A percentile compares a stretch with the other conserved stretches of the same genome.
phyloP scores from a whole-genome alignment of 2,329 filamentous ascomycete species.

The Lecanicillium sp. region DNA sequence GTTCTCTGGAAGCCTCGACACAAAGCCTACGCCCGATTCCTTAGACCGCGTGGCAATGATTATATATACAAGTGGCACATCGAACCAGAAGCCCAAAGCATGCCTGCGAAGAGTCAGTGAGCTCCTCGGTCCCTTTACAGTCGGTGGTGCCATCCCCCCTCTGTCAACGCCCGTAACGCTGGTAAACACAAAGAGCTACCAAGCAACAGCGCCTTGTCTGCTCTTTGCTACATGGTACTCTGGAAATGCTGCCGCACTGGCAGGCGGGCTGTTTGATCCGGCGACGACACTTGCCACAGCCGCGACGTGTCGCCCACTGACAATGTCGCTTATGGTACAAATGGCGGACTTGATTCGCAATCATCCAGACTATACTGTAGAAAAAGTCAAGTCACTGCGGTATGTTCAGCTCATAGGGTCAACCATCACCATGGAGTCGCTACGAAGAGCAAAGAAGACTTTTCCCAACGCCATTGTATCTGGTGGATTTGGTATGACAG shows the following conservation, averaged over 20 bases:
- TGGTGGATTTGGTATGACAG: background rate
- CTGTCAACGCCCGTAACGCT: background rate
- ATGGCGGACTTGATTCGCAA: conserved; percentile 1
- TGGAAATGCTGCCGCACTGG: conserved; percentile 1
- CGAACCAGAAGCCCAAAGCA: conserved; percentile 1
- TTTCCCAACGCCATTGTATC: background rate
- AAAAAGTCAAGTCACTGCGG: background rate
- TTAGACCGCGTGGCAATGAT: conserved; percentile 2
- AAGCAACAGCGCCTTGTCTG: background rate
- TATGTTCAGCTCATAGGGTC: background rate
- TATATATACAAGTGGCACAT: conserved; percentile 2
- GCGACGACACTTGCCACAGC: background rate
- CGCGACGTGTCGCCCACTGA: background rate
- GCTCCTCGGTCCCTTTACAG: background rate
- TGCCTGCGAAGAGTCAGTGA: background rate
- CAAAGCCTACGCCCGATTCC: background rate
- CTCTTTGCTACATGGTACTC: conserved; percentile 3
- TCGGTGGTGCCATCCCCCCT: background rate
- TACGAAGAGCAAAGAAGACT: background rate
- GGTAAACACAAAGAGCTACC: conserved; percentile 1
- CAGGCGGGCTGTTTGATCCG: background rate
- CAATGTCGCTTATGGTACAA: background rate
- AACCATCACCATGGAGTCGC: background rate
- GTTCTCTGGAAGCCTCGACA: background rate
- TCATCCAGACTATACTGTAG: background rate